phyloP scores from a whole-genome alignment of 225 moss, liverwort and hornwort species.

The Pleurozium schreberi region DNA sequence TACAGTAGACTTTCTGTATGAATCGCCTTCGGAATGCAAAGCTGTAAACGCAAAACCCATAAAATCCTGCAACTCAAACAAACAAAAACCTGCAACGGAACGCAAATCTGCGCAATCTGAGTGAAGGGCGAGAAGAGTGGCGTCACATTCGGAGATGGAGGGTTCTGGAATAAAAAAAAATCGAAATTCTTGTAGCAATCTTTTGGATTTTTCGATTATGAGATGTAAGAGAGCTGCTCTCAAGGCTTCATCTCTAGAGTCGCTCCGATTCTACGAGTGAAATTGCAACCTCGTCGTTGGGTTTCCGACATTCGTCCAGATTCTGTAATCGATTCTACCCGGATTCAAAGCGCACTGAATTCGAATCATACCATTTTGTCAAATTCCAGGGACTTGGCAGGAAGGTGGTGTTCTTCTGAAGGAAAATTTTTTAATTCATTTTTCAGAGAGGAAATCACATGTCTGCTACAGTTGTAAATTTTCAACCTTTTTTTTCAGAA shows the following conservation, averaged over 20 bases:
- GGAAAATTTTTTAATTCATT: too few species aligned
- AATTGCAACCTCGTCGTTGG: background rate
- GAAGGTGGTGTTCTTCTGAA: too few species aligned
- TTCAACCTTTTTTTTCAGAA: too few species aligned
- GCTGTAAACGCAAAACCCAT: background rate
- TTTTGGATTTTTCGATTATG: too few species aligned
- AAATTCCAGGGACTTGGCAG: background rate
- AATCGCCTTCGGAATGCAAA: background rate
- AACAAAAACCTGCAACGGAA: background rate
- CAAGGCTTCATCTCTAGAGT: background rate
- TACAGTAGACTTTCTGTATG: background rate
- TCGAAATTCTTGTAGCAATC: background rate
- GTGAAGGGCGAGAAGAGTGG: background rate
- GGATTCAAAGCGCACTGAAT: background rate
- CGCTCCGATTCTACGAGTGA: background rate
- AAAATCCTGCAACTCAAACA: background rate
- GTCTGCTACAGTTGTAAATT: too few species aligned
- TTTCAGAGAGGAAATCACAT: too few species aligned
- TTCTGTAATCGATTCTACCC: background rate
- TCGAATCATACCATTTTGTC: background rate
- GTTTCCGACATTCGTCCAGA: background rate
- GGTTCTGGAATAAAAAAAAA: background rate
- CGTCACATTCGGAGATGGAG: background rate
- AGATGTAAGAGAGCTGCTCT: background rate
- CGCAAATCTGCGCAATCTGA: background rate